Conservation (phyloP, 208 protist species). For the Trypanosoma lewisi region DNA sequence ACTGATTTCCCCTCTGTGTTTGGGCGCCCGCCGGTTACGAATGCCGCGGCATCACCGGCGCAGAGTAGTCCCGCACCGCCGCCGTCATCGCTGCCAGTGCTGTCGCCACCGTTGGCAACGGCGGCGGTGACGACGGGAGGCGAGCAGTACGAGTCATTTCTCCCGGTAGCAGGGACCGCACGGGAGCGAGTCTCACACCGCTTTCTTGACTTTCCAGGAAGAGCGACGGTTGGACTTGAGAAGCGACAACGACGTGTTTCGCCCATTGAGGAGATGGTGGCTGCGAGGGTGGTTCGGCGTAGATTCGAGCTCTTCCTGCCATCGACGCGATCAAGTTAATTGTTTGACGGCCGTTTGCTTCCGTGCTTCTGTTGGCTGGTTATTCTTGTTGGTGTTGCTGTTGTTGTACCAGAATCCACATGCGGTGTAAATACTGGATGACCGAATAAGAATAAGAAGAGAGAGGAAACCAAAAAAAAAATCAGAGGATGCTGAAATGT, state of each 20-base stretch:
- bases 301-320: constrained; percentile 28
- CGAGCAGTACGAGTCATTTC: not conserved
- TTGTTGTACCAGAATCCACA: no score
- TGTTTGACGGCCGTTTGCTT: constrained; percentile 12
- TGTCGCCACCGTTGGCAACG: not conserved
- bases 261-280: constrained; percentile 2
- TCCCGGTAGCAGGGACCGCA: not conserved
- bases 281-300: constrained; percentile 6
- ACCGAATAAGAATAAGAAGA: no score
- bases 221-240: not conserved
- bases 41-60: not conserved
- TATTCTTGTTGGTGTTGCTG: not conserved
- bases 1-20: not conserved
- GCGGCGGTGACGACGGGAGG: not conserved
- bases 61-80: not conserved
- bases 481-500: no score
- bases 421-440: no score
- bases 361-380: not conserved
- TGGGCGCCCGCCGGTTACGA: not conserved
- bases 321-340: constrained; percentile 20
- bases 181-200: not conserved
- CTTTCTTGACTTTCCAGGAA: constrained; percentile 15
- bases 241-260: constrained; percentile 12
- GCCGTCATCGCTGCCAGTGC: not conserved
- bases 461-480: no score